Base-by-base conservation (phyloP, 2,329 filamentous ascomycete genomes). In the Hypoxylon sp. region DNA sequence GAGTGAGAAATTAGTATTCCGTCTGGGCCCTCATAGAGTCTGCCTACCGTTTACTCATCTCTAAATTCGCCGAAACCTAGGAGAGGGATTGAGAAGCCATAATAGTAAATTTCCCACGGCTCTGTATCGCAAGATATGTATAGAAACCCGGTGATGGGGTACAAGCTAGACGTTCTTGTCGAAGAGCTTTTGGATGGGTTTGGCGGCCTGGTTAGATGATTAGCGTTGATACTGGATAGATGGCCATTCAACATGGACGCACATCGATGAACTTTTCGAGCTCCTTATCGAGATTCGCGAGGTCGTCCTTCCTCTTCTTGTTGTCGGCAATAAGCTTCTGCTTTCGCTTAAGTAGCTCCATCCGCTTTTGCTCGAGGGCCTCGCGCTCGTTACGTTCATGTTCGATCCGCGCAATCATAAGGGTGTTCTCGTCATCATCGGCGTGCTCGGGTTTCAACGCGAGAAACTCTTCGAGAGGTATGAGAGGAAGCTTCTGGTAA, bases 191-290 rank as follows among this genome's bases (percentile, higher is more conserved):
- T 94, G 91, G 65, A 97, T 97, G 0, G 93, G 93, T 85, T 94
- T 95, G 55, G 93, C 93, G 54, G 92, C 93, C 92, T 94, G 47
- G 9, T 54, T 42, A 11, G 33, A 44, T 52, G 65, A 22, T 75
- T 31, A 72, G 72, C 60, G 9, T 50, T 22, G 58, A 72, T 73
- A 78, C 73, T 48, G 70, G 58, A 17, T 35, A 22, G 5, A 24
- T 8, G n/a, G 42, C 5, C 4, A 10, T 26, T n/a, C 58, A 64
- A 39, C n/a, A 37, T 31, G 31, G 22, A 83, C 91, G 77, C 77
- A 93, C 92, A 80, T 97, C 94, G 75, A 97, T 95, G 77, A 97
- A 97, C 76, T 93, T 94, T 82, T 98, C 96, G 63, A 98, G 83
- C 80, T 97, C 94, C 76, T 92, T 92, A 75, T 99, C 96, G 67